phyloP scores from a whole-genome alignment of 2,329 filamentous ascomycete species.

The Fusarium avenaceum region DNA sequence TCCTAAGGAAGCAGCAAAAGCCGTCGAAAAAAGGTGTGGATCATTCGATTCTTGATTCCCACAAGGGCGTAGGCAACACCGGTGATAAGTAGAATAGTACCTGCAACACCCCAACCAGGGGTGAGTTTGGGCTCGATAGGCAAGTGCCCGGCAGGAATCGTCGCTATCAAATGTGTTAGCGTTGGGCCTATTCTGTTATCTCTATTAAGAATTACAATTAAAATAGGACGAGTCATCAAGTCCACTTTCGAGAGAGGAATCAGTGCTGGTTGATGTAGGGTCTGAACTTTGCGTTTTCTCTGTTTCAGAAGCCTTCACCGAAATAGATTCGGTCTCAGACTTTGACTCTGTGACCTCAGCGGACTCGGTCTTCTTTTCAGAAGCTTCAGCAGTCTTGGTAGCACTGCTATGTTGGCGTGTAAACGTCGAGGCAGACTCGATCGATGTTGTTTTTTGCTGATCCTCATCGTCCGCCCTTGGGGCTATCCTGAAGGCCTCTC shows the following conservation, averaged over 20 bases:
- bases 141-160: conserved; percentile 66
- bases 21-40: conserved; percentile 86
- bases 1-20: conserved; percentile 78
- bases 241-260: conserved; percentile 31
- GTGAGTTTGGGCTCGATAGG: conserved; percentile 82
- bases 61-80: conserved; percentile 80
- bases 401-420: conserved; percentile 23
- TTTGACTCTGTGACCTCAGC: conserved; percentile 12
- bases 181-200: not conserved
- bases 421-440: conserved; percentile 24
- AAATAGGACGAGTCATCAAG: conserved; percentile 51
- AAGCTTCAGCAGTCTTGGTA: conserved; percentile 30
- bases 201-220: conserved; percentile 51
- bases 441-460: conserved; percentile 25
- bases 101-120: conserved; percentile 83
- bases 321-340: conserved; percentile 23
- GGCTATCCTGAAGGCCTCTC: conserved; percentile 51
- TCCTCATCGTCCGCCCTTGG: conserved; percentile 53
- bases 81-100: conserved; percentile 79
- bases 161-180: conserved; percentile 53
- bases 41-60: conserved; percentile 84
- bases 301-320: conserved; percentile 31
- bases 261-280: conserved; percentile 41
- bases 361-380: conserved; percentile 31
- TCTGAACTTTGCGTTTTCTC: conserved; percentile 27